Conservation (phyloP, 176 grass and related monocot species). For the Poa pratensis region DNA sequence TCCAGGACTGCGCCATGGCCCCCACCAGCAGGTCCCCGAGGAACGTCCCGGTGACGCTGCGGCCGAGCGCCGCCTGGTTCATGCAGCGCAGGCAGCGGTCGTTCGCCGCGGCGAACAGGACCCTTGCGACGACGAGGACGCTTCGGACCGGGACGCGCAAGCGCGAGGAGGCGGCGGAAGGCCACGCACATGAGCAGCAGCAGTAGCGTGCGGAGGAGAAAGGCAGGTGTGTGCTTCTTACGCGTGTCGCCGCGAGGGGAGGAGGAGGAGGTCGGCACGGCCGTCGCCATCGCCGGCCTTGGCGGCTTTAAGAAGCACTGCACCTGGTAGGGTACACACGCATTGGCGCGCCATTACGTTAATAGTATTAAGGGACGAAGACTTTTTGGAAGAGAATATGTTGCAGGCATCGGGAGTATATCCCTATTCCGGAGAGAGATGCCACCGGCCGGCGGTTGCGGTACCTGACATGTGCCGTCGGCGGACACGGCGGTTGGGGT, state of each 20-base stretch:
- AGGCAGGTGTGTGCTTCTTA: conserved; percentile 4
- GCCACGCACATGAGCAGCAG: conserved; percentile 33
- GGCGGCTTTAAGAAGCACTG: conserved; percentile 8
- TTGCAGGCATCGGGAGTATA: neutral
- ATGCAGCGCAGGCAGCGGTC: conserved; percentile 28
- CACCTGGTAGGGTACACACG: conserved; percentile 3
- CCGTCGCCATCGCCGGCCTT: neutral
- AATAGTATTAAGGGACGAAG: neutral
- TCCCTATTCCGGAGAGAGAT: neutral
- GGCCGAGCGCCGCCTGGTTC: conserved; percentile 23
- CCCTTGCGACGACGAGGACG: conserved; percentile 1
- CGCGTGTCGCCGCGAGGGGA: conserved; percentile 31
- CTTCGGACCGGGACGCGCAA: conserved; percentile 33
- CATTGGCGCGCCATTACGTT: neutral
- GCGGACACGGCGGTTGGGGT: neutral
- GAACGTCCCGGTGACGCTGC: conserved; percentile 29
- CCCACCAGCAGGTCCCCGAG: conserved; percentile 22
- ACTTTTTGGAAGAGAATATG: neutral
- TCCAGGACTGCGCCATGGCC: conserved; percentile 59
- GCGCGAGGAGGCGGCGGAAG: neutral
- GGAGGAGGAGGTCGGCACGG: neutral
- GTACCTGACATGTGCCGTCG: conserved; percentile 41
- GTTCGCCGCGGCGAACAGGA: conserved; percentile 26
- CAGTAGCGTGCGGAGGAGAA: conserved; percentile 35
- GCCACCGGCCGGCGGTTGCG: neutral